Evolutionary conservation across 1,284 basidiomycete species (phyloP).

Genomic region (Sanghuangporus weigelae): DNA sequence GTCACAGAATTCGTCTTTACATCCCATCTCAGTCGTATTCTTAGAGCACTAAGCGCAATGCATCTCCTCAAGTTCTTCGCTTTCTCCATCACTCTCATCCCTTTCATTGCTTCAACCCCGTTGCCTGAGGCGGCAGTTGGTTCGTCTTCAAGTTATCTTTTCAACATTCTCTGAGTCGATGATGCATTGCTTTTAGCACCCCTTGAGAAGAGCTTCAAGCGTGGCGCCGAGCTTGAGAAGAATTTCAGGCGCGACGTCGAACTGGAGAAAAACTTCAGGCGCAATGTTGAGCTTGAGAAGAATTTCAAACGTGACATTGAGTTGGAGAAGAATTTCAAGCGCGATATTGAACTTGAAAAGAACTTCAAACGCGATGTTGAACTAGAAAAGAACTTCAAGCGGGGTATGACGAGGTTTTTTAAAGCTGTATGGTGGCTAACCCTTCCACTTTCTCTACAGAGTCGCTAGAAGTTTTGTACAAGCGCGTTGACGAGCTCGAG

Average conservation of each 20-base stretch:
- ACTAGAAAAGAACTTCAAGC: not conserved
- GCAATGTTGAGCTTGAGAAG: not conserved
- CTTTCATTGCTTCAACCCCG: not conserved
- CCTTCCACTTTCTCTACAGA: no score
- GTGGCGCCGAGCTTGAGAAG: not conserved
- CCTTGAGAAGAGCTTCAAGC: slow-evolving; percentile 5
- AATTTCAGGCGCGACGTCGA: slow-evolving; percentile 1
- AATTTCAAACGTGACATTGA: not conserved
- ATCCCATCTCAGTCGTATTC: no score
- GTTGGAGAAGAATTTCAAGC: not conserved
- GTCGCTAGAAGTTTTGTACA: not conserved
- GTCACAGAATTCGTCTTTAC: no score
- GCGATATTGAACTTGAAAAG: not conserved
- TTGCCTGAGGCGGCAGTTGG: not conserved
- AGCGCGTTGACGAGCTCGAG: not conserved
- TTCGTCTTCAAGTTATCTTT: not conserved
- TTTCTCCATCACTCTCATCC: not conserved
- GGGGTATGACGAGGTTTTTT: no score
- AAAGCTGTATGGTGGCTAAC: no score
- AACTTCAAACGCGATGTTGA: not conserved
- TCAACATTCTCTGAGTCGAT: not conserved
- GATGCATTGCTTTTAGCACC: not conserved
- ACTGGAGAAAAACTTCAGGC: slow-evolving; percentile 1
- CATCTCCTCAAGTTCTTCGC: not conserved
- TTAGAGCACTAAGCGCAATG: not conserved